Conservation (phyloP, 306 rosid genomes). For the Medicago ruthenica region DNA sequence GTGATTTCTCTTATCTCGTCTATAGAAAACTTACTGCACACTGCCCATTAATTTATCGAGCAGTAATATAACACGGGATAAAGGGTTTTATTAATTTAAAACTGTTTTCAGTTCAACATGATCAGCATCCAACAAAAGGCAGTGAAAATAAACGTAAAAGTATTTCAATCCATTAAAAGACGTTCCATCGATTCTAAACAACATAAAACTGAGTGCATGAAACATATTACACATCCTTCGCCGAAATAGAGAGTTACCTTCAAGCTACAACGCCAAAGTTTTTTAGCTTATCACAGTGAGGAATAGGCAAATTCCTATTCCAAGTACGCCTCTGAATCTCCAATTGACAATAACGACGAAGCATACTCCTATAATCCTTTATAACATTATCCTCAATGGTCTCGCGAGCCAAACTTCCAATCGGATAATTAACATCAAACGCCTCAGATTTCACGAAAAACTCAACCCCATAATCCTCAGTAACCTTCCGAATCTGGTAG, state of each 20-base stretch:
- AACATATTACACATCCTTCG: conserved; percentile 12
- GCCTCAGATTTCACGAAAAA: conserved; percentile 69
- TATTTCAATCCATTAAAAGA: conserved; percentile 18
- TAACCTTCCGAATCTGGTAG: conserved; percentile 64
- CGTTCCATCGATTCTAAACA: conserved; percentile 5
- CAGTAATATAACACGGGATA: conserved; percentile 12
- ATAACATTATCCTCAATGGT: conserved; percentile 67
- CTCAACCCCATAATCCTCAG: conserved; percentile 70
- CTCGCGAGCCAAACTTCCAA: conserved; percentile 75
- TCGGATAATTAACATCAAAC: conserved; percentile 72
- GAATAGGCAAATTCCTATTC: conserved; percentile 78
- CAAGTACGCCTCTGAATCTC: conserved; percentile 88
- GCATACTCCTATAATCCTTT: conserved; percentile 71
- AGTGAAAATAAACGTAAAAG: neutral
- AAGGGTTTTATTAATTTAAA: neutral
- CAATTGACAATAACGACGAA: conserved; percentile 76
- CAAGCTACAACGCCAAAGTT: conserved; percentile 56
- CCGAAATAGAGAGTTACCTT: conserved; percentile 52
- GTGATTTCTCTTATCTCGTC: conserved; percentile 4
- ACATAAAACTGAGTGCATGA: conserved; percentile 1
- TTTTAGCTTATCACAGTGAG: conserved; percentile 78
- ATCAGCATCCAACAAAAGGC: conserved; percentile 13
- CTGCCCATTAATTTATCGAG: conserved; percentile 24
- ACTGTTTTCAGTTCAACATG: neutral
- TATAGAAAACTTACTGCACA: conserved; percentile 5